Base-by-base conservation (phyloP, 495 filamentous ascomycete genomes). In the Penicillium coprophilum region DNA sequence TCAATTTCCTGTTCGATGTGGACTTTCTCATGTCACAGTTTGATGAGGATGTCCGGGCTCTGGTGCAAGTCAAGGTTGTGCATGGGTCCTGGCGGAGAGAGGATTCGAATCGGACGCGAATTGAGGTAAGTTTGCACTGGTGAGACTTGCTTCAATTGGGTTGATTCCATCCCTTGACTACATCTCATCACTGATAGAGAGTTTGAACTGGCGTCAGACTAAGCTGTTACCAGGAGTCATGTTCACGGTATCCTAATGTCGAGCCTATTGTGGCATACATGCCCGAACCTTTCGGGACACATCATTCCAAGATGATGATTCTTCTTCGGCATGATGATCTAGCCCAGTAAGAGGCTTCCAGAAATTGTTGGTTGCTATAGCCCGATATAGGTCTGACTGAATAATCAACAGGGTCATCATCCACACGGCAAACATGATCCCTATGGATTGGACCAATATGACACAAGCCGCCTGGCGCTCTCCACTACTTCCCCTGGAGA, bases 21-120 rank as follows among this genome's bases (percentile, higher is more conserved):
- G 82, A 90, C 54, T 96, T 91, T 64, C 50, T 87, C 13, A 84
- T 88, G 83, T 74, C 59, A 20, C 71, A 82, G 10, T 87, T 96
- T 58, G 88, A 96, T 56, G 66, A 77, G 6, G 91, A 94, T 73
- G 81, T 87, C 10, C 77, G 81, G 20, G 62, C 74, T 43, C 57
- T 87, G 1, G 83, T 92, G 11, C 75, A 83, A 46, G 81, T 96
- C 9, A 86, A 88, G 60, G 75, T 96, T 28, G 80, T 96, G 12
- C 92, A 96, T 74, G 92, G 92, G 2, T 92, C 88, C 46, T 96
- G 92, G 91, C 90, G 87, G 71, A 79, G 67, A 54, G 89, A 92
- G 21, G 86, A 90, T 63, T 59, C 69, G 3, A 83, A 82, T 63
- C 74, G 82, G 23, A 62, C 86, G 21, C 67, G 60, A 0, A 75